phyloP scores from a whole-genome alignment of 129 eudicot species.

The Scalesia atractyloides region DNA sequence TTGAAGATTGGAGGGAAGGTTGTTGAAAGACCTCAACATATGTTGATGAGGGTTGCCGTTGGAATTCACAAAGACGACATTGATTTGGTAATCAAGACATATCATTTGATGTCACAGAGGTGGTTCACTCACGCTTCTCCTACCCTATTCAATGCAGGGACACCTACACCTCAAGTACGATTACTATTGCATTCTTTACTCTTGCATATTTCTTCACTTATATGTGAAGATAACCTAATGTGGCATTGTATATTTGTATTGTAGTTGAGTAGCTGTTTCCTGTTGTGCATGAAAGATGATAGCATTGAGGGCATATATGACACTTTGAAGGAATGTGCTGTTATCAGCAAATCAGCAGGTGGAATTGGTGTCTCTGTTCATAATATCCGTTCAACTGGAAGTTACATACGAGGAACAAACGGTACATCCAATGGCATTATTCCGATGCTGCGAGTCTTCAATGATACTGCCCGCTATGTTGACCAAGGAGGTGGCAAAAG shows the following conservation, averaged over 20 bases:
- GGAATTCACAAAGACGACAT: conserved; percentile 91
- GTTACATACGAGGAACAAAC: conserved; percentile 97
- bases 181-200: neutral
- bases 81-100: conserved; percentile 78
- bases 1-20: conserved; percentile 76
- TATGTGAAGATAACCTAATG: too few species aligned
- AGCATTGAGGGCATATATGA: conserved; percentile 97
- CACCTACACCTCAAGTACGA: conserved; percentile 94
- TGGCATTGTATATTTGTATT: neutral
- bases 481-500: conserved; percentile 99
- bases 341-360: conserved; percentile 96
- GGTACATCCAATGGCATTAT: conserved; percentile 95
- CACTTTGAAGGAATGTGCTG: conserved; percentile 96
- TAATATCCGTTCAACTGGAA: conserved; percentile 91
- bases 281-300: conserved; percentile 94
- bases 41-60: conserved; percentile 97
- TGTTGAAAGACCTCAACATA: conserved; percentile 98
- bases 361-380: conserved; percentile 97
- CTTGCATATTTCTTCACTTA: neutral
- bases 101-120: conserved; percentile 93
- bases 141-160: conserved; percentile 95
- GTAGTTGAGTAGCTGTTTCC: conserved; percentile 95
- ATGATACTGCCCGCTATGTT: conserved; percentile 92
- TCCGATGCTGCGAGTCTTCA: conserved; percentile 93
- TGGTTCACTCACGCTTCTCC: conserved; percentile 99